phyloP scores from a whole-genome alignment of 108 stramenopile species.

The Pseudonitzschia delicatissima region DNA sequence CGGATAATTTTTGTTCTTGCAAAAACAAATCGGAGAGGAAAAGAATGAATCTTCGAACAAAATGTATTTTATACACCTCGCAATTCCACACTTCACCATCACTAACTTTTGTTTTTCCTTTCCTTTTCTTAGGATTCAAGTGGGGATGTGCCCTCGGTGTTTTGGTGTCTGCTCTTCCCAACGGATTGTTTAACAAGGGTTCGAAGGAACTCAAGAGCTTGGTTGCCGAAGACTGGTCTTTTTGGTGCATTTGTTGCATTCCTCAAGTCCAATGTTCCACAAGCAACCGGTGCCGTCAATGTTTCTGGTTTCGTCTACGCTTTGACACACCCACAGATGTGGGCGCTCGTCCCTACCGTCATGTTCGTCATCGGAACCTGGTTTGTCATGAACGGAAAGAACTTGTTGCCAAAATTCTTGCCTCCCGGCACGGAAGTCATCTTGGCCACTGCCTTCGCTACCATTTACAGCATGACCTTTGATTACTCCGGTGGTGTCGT shows the following conservation, averaged over 20 bases:
- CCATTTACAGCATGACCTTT: slow-evolving; percentile 53
- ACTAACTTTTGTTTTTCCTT: neutral
- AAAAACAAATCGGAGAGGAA: too few relatives aligned
- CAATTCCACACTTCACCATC: neutral
- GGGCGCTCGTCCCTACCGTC: slow-evolving; percentile 53
- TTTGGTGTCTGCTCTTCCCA: slow-evolving; percentile 66
- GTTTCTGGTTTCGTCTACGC: slow-evolving; percentile 58
- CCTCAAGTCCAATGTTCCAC: slow-evolving; percentile 44
- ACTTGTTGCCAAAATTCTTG: slow-evolving; percentile 48
- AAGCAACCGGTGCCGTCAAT: slow-evolving; percentile 59
- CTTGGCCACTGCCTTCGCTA: slow-evolving; percentile 63
- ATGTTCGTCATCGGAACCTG: slow-evolving; percentile 60
- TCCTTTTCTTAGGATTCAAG: slow-evolving; percentile 52
- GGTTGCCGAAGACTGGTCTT: slow-evolving; percentile 38
- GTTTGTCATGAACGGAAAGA: slow-evolving; percentile 68
- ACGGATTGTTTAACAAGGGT: slow-evolving; percentile 60
- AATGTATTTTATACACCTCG: neutral
- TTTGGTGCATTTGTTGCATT: slow-evolving; percentile 30
- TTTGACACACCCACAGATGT: slow-evolving; percentile 51
- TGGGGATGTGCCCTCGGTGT: slow-evolving; percentile 84
- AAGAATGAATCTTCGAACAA: too few relatives aligned
- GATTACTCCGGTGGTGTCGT: slow-evolving; percentile 72
- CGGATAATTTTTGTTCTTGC: too few relatives aligned
- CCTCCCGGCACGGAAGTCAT: slow-evolving; percentile 82
- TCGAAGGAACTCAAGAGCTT: slow-evolving; percentile 43